A percentile compares a stretch with the other conserved stretches of the same genome.
These are phyloP conservation scores for Fusarium sp. DNA, from an alignment of 2,329 filamentous ascomycete genomes.

Conservation along the genomic window DNA sequence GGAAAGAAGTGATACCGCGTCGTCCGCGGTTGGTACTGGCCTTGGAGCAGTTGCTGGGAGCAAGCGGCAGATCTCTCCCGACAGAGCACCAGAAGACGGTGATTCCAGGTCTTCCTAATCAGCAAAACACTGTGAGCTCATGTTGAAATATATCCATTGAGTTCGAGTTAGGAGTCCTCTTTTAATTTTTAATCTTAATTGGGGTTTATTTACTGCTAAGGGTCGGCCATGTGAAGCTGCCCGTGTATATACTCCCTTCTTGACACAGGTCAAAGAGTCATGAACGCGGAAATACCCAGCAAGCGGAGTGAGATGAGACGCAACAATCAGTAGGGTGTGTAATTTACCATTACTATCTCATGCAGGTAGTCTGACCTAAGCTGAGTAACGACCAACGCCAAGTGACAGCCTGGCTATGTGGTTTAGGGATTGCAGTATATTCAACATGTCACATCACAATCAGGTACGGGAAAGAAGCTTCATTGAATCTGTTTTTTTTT, in stretches of 20 bases:
- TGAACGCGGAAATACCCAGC: not conserved
- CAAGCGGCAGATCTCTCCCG: slow-evolving; percentile 61
- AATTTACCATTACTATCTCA: not conserved
- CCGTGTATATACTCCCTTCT: not conserved
- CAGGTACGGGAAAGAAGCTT: not conserved
- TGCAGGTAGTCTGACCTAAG: not conserved
- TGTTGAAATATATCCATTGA: not conserved
- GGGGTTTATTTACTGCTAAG: not conserved
- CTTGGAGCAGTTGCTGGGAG: slow-evolving; percentile 65
- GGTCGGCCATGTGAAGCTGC: not conserved
- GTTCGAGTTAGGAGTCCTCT: not conserved
- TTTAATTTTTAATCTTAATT: not conserved
- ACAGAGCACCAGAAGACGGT: not conserved
- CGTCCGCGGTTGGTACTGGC: slow-evolving; percentile 64
- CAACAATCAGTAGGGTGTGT: not conserved
- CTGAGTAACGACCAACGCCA: not conserved
- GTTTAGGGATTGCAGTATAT: not conserved
- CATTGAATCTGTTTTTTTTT: slow-evolving; percentile 43
- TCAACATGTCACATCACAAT: not conserved
- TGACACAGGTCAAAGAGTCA: not conserved
- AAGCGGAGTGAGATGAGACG: not conserved
- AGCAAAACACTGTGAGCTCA: not conserved
- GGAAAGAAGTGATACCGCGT: slow-evolving; percentile 71
- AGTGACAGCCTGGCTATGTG: not conserved
- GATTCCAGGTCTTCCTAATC: too few relatives aligned